Evolutionary conservation across 2,329 filamentous ascomycete genomes (phyloP).

Genomic region (Dactylonectria estremocensis): DNA sequence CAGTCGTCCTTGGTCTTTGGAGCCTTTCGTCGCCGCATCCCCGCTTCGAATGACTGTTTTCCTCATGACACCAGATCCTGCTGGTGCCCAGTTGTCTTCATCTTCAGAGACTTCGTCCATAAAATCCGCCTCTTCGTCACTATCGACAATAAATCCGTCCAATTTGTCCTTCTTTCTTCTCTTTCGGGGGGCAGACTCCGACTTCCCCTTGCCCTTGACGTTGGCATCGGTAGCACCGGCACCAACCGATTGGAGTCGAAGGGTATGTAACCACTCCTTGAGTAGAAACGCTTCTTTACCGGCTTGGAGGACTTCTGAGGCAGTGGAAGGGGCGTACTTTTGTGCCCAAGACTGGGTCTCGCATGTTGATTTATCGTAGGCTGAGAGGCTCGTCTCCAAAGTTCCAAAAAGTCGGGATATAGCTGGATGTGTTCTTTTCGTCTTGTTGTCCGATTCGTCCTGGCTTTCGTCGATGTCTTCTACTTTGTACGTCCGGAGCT

Average conservation of each 20-base stretch:
- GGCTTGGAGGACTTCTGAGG: constrained; percentile 81
- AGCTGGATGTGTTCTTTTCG: constrained; percentile 66
- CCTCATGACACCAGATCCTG: constrained; percentile 57
- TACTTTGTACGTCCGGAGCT: constrained; percentile 58
- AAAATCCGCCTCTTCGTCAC: constrained; percentile 80
- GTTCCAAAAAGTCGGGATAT: constrained; percentile 72
- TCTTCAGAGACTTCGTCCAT: constrained; percentile 78
- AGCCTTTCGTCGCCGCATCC: constrained; percentile 52
- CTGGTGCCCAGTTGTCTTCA: constrained; percentile 65
- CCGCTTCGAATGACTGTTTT: constrained; percentile 70
- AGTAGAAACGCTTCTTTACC: constrained; percentile 80
- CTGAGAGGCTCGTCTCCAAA: constrained; percentile 76
- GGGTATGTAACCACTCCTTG: constrained; percentile 83
- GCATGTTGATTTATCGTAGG: constrained; percentile 85
- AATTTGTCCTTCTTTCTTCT: constrained; percentile 82
- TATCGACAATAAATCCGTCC: constrained; percentile 85
- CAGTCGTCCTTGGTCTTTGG: constrained; percentile 64
- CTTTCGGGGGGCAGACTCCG: constrained; percentile 62
- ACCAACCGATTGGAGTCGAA: constrained; percentile 84
- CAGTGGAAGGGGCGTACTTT: constrained; percentile 84
- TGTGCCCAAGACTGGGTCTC: constrained; percentile 83
- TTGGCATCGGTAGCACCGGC: constrained; percentile 63
- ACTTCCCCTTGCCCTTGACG: constrained; percentile 49
- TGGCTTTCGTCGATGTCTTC: constrained; percentile 47
- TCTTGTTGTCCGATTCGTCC: constrained; percentile 51